Conservation (phyloP, 75 land plant genomes). For the Isoetes taiwanensis region DNA sequence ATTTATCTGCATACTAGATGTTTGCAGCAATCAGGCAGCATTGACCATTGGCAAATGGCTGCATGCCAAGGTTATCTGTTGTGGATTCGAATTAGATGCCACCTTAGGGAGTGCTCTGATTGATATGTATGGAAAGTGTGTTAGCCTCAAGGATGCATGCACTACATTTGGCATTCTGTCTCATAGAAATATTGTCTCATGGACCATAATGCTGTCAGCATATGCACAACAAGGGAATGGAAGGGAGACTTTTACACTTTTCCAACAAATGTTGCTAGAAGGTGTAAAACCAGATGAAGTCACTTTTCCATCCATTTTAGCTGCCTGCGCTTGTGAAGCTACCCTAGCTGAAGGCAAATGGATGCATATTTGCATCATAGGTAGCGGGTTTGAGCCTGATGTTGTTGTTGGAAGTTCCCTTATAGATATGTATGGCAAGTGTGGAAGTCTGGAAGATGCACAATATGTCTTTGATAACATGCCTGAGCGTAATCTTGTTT, state of each 20-base stretch:
- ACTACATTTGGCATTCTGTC: conserved; percentile 29
- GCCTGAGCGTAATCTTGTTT: conserved; percentile 21
- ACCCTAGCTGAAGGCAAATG: conserved; percentile 4
- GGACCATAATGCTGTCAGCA: conserved; percentile 74
- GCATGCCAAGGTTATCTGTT: not conserved
- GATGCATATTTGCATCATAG: not conserved
- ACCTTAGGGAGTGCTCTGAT: not conserved
- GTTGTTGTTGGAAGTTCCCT: conserved; percentile 42
- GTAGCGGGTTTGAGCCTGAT: conserved; percentile 28
- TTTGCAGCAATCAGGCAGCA: not conserved
- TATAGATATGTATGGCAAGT: conserved; percentile 37
- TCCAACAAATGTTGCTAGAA: conserved; percentile 39
- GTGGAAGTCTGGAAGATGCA: conserved; percentile 25
- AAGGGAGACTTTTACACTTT: conserved; percentile 26
- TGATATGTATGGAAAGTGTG: conserved; percentile 28
- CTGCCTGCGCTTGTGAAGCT: conserved; percentile 36
- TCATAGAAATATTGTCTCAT: conserved; percentile 44
- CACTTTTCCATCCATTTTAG: conserved; percentile 50
- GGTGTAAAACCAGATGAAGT: conserved; percentile 50
- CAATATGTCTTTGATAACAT: conserved; percentile 36
- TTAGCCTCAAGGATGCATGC: conserved; percentile 31
- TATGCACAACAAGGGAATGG: conserved; percentile 45
- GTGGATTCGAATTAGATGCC: not conserved
- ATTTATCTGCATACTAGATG: not conserved
- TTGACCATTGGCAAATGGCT: not conserved